Conservation (phyloP, 2,329 filamentous ascomycete genomes). For the Cordyceps fumosorosea region DNA sequence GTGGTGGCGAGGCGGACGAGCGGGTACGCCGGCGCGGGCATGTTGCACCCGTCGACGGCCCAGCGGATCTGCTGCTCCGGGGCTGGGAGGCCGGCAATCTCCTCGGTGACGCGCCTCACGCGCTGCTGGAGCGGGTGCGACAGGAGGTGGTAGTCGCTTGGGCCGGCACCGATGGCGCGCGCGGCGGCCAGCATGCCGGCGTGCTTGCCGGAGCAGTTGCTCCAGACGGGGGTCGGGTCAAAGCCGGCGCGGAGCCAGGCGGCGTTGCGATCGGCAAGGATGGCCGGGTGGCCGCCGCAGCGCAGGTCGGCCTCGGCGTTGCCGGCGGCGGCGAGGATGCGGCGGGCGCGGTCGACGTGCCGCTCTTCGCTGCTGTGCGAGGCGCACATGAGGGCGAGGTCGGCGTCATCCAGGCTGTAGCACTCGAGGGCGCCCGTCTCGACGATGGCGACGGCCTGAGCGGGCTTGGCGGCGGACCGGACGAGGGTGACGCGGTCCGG, state of each 20-base stretch:
- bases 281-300: conserved; percentile 36
- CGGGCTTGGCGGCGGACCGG: conserved; percentile 40
- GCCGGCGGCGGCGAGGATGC: conserved; percentile 31
- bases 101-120: conserved; percentile 31
- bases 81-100: conserved; percentile 26
- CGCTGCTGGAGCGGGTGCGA: conserved; percentile 32
- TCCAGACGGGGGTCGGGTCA: conserved; percentile 31
- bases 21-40: conserved; percentile 37
- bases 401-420: conserved; percentile 31
- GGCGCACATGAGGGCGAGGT: conserved; percentile 40
- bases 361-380: conserved; percentile 39
- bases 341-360: conserved; percentile 30
- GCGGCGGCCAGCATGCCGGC: conserved; percentile 40
- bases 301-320: conserved; percentile 30
- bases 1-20: conserved; percentile 29
- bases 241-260: conserved; percentile 33
- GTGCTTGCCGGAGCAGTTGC: conserved; percentile 44
- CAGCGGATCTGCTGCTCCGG: conserved; percentile 28
- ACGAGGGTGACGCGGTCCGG: conserved; percentile 34
- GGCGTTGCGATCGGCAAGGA: conserved; percentile 29
- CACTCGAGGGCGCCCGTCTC: conserved; percentile 33
- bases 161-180: conserved; percentile 26
- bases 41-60: conserved; percentile 41
- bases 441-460: conserved; percentile 37
- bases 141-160: conserved; percentile 29